Conservation (phyloP, 2,329 filamentous ascomycete species). For the Akanthomyces dipterigenus region DNA sequence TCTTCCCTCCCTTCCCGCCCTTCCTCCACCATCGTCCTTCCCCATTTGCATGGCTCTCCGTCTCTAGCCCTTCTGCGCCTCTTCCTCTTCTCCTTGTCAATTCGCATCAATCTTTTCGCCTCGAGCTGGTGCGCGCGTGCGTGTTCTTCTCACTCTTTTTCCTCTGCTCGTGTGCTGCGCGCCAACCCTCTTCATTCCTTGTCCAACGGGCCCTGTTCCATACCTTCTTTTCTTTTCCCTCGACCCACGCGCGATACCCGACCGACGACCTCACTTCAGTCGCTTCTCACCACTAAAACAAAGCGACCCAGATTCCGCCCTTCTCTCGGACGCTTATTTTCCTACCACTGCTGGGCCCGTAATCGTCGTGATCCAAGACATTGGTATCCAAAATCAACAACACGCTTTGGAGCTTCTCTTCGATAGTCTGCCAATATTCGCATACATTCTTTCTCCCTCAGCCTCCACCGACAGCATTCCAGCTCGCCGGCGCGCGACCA, state of each 20-base stretch:
- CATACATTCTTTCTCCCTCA: constrained; percentile 13
- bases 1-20: neutral
- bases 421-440: constrained; percentile 6
- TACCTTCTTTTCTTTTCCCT: constrained; percentile 1
- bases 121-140: constrained; percentile 12
- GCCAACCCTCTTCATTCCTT: constrained; percentile 10
- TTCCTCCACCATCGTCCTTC: constrained; percentile 3
- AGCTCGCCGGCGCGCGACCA: constrained; percentile 7
- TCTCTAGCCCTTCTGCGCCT: neutral
- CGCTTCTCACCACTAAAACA: neutral
- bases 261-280: neutral
- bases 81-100: constrained; percentile 4
- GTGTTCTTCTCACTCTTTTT: constrained; percentile 8
- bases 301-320: neutral
- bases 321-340: neutral
- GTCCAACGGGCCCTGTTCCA: neutral
- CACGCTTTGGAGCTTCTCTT: neutral
- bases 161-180: constrained; percentile 11
- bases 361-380: constrained; percentile 7
- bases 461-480: constrained; percentile 11
- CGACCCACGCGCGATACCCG: neutral
- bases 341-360: neutral
- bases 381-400: constrained; percentile 3
- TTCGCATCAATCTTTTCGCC: neutral
- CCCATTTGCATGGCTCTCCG: constrained; percentile 1